A percentile compares a stretch with the other conserved stretches of the same genome.
phyloP scores from a whole-genome alignment of 2,329 filamentous ascomycete genomes.

The Trichocomaceae sp. region DNA sequence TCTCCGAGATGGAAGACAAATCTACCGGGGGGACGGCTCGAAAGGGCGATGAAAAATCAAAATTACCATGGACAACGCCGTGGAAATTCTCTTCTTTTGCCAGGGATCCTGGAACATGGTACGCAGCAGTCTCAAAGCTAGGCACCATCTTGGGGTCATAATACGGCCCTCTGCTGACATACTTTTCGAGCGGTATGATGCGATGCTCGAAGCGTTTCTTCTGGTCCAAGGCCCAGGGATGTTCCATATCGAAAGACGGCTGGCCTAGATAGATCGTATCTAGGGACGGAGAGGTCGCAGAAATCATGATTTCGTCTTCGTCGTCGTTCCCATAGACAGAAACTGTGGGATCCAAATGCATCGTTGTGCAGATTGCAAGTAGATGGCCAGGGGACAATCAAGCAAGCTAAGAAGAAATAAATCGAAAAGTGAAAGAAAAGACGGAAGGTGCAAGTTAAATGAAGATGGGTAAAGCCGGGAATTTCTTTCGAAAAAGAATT shows the following conservation, averaged over 20 bases:
- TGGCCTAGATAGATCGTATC: neutral
- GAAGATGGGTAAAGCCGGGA: neutral
- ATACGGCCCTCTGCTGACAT: neutral
- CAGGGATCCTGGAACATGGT: slow-evolving; percentile 6
- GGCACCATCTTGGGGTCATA: neutral
- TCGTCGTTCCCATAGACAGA: neutral
- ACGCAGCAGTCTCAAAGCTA: neutral
- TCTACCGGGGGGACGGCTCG: slow-evolving; percentile 12
- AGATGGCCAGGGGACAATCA: neutral
- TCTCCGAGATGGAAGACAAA: slow-evolving; percentile 20
- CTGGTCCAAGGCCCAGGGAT: neutral
- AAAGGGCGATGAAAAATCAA: slow-evolving; percentile 7
- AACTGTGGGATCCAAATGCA: neutral
- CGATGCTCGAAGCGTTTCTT: slow-evolving; percentile 3
- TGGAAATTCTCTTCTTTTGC: neutral
- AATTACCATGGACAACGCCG: neutral
- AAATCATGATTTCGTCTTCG: neutral
- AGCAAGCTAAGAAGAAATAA: neutral
- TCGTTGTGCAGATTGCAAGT: neutral
- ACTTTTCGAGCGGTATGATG: neutral
- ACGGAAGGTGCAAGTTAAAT: neutral
- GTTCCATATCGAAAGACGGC: neutral
- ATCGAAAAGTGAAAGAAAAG: neutral
- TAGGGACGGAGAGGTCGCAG: neutral
- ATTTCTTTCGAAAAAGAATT: neutral